Evolutionary conservation across 2,329 filamentous ascomycete genomes (phyloP), one percentile per base, ranked within the genome.

Genomic region (Tolypocladium tundrense): DNA sequence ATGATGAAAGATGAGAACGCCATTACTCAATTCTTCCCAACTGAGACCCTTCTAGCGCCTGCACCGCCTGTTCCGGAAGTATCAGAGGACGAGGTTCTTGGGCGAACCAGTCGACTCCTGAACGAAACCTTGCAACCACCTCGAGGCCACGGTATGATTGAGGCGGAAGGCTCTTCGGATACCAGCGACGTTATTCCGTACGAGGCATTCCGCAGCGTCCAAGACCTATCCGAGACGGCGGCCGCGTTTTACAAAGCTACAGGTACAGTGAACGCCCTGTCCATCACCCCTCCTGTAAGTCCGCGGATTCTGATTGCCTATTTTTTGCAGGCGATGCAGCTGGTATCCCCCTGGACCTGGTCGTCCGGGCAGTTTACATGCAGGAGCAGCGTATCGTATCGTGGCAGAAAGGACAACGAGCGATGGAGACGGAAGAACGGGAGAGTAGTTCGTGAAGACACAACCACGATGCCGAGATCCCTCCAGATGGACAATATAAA

Each of bases 351-450:
- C 61, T 74, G 5, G 66, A 70, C 7, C 68, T 69, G 39, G 62
- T 70, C 19, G 66, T 73, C 3, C 64, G 68, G 33, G 72, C 72
- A 33, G 69, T 75, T 9, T 73, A 74, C 60, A 73, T 70, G 67
- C 60, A 75, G 39, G 74, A 76, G 56, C 67, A 67, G 21, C 64
- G 64, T 11, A 67, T 75, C n/a, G 58, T 69, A 1, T 56, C 58
- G 24, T 74, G 71, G 72, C 73, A 74, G 54, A 65, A 57, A 37
- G 60, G 57, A 16, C 54, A 41, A 45, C n/a, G 41, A 59, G 31
- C 54, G 35, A 19, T 60, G 48, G 11, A 48, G 19, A 45, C 41
- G 39, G 55, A 41, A 42, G 51, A 57, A 39, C 37, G 27, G 16
- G 27, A 35, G 21, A 16, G 19, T n/a, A 39, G 2, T 53, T 24